A percentile compares a stretch with the other conserved stretches of the same genome.
Evolutionary conservation across 306 rosid genomes (phyloP).

Genomic region (Prunus mongolica): DNA sequence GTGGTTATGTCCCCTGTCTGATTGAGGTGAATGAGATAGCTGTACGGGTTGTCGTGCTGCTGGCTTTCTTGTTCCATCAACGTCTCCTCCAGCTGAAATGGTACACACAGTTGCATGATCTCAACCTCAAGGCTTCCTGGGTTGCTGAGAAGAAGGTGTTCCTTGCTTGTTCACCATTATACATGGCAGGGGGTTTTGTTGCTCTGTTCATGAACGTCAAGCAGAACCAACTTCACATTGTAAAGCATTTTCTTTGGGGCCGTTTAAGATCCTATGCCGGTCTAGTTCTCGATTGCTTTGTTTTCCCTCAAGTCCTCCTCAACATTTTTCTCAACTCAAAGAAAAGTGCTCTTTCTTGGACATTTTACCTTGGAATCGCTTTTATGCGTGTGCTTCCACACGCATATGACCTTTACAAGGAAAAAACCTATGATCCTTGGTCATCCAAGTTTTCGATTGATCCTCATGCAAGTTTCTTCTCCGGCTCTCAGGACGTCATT

Average conservation of each 20-base stretch:
- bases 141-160: not conserved
- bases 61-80: not conserved
- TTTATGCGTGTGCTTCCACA: constrained; percentile 44
- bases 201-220: not conserved
- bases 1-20: no score
- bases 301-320: not conserved
- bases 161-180: not conserved
- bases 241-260: not conserved
- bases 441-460: constrained; percentile 30
- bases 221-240: not conserved
- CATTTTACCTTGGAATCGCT: not conserved
- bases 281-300: not conserved
- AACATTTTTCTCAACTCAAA: not conserved
- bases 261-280: not conserved
- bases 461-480: constrained; percentile 28
- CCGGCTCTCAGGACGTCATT: constrained; percentile 41
- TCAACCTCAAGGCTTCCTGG: not conserved
- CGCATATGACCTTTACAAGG: constrained; percentile 44
- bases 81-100: not conserved
- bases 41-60: not conserved
- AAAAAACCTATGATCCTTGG: not conserved
- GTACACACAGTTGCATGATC: not conserved
- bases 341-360: no score
- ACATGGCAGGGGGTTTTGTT: not conserved
- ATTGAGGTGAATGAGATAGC: not conserved